Conservation (phyloP, 2,329 filamentous ascomycete genomes). For the Penicillium nordicum region DNA sequence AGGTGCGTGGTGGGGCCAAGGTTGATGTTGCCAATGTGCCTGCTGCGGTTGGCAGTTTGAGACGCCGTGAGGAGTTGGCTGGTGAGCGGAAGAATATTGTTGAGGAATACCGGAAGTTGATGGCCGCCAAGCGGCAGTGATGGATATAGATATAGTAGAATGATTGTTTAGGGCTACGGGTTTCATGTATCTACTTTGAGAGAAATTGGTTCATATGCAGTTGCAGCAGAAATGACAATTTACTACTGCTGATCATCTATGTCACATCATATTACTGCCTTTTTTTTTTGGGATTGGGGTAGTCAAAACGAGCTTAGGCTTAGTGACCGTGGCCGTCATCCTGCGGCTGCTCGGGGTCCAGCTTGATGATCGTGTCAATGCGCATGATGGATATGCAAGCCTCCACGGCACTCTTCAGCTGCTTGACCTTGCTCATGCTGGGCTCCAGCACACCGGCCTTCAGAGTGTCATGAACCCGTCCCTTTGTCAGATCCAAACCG, state of each 20-base stretch:
- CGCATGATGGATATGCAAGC: slow-evolving; percentile 99
- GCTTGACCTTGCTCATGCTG: slow-evolving; percentile 96
- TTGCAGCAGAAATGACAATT: slow-evolving; percentile 14
- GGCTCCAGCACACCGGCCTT: slow-evolving; percentile 96
- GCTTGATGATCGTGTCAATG: slow-evolving; percentile 96
- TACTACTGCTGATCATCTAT: slow-evolving; percentile 25
- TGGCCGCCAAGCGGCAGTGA: slow-evolving; percentile 52
- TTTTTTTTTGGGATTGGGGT: slow-evolving; percentile 20
- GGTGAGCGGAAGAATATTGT: slow-evolving; percentile 67
- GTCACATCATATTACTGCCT: slow-evolving; percentile 36
- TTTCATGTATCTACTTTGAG: slow-evolving; percentile 3
- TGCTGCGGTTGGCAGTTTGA: slow-evolving; percentile 65
- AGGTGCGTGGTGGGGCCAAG: slow-evolving; percentile 61
- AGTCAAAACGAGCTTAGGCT: slow-evolving; percentile 19
- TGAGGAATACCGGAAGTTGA: slow-evolving; percentile 68
- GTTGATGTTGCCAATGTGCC: slow-evolving; percentile 68
- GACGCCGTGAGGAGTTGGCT: slow-evolving; percentile 69
- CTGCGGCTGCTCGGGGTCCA: slow-evolving; percentile 83
- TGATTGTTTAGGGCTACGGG: not conserved
- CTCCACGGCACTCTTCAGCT: slow-evolving; percentile 97
- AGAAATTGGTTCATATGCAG: slow-evolving; percentile 19
- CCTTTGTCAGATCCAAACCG: slow-evolving; percentile 82
- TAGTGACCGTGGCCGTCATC: slow-evolving; percentile 86
- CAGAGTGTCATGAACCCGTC: slow-evolving; percentile 87
- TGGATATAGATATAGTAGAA: not conserved